Evolutionary conservation across 495 filamentous ascomycete genomes (phyloP), one percentile per base, ranked within the genome.

Genomic region (Aspergillus funiculosus): DNA sequence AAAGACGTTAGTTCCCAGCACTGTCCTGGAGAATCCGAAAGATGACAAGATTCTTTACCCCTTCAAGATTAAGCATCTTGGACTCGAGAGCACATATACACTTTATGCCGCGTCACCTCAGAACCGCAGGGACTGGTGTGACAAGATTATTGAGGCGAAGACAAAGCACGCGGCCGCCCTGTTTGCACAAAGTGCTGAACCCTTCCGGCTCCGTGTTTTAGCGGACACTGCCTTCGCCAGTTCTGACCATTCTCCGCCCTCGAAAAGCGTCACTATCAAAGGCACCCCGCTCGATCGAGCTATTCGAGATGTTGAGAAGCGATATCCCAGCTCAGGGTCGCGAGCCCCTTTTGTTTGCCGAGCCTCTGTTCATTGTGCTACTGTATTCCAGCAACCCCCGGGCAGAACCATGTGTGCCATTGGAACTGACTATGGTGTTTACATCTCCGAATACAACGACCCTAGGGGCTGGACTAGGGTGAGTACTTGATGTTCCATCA

Each of bases 61-160:
- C 3, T 97, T 99, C 78, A 83, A 82, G 49, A 82, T 99, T 61
- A 95, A 95, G 62, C 94, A 99, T 67, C 77, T 99, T n/a, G 92
- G 92, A 6, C 83, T 89, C 42, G 64, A 67, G 7, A 86, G 89
- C 44, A 77, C 74, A 2, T 97, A 95, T 61, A 94, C 83, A 2
- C 75, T 99, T 2, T 97, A 92, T 53, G 89, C 91, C 1, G 76
- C 81, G 20, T 80, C 77, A 1, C 75, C 81, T 2, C 74, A 81
- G 44, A 85, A 81, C 49, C 78, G 92, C 36, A 73, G 80, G 46
- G 87, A 94, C 15, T 99, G 92, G 92, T 94, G 88, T 54, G 78
- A 83, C 25, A 94, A 88, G 66, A 95, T 99, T 54, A 81, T 89
- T 20, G 84, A 92, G 54, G 92, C 92, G 6, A 97, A 99, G 68